Evolutionary conservation across 148 eudicot genomes (phyloP).

Genomic region (Cornus kousa): DNA sequence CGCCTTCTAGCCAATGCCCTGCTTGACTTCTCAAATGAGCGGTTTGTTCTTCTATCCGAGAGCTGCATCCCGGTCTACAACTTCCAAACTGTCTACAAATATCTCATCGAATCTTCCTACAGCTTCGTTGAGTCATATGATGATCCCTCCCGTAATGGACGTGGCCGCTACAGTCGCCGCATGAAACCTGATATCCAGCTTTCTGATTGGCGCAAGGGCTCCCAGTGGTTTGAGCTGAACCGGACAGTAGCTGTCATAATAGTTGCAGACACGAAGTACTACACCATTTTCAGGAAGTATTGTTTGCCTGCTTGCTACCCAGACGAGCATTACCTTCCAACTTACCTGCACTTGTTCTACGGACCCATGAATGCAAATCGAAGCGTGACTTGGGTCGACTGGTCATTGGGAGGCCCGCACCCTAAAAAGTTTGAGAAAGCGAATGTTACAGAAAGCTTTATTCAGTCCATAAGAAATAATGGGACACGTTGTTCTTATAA

Average conservation of each 20-base stretch:
- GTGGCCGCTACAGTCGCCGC: constrained; percentile 69
- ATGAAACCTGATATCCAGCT: constrained; percentile 64
- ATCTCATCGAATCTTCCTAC: constrained; percentile 54
- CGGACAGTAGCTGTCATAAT: constrained; percentile 52
- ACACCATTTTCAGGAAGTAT: constrained; percentile 51
- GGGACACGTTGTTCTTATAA: constrained; percentile 69
- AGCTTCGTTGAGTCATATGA: constrained; percentile 75
- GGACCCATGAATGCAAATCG: constrained; percentile 52
- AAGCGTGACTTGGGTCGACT: constrained; percentile 73
- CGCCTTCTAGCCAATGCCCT: constrained; percentile 83
- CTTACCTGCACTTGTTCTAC: constrained; percentile 55
- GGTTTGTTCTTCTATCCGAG: constrained; percentile 75
- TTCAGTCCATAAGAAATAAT: constrained; percentile 60
- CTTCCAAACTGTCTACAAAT: constrained; percentile 65
- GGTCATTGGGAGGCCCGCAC: constrained; percentile 72
- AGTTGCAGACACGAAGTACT: constrained; percentile 65
- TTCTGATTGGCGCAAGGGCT: constrained; percentile 78
- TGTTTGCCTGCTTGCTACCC: constrained; percentile 79
- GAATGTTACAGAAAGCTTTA: constrained; percentile 56
- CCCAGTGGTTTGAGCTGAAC: constrained; percentile 78
- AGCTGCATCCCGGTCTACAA: constrained; percentile 83
- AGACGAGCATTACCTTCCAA: constrained; percentile 82
- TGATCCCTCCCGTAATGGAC: constrained; percentile 69
- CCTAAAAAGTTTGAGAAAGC: constrained; percentile 54
- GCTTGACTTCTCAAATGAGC: constrained; percentile 79